Evolutionary conservation across 2,329 filamentous ascomycete species (phyloP).

Genomic region (Curvularia lunata): DNA sequence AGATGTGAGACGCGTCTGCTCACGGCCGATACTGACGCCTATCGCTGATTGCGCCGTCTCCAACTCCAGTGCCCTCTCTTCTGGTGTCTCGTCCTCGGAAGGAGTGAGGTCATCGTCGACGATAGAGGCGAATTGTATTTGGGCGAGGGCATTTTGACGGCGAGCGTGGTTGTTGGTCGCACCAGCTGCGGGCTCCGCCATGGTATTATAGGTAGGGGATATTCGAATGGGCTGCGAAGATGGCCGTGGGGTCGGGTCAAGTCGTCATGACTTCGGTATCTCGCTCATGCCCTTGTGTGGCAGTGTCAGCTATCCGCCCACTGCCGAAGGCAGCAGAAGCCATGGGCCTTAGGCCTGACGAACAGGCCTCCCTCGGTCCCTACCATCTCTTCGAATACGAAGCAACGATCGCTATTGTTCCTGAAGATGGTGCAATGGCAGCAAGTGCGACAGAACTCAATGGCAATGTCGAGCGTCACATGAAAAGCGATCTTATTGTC

Average conservation of each 20-base stretch:
- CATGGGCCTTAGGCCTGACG: conserved; percentile 13
- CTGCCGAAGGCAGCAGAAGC: conserved; percentile 26
- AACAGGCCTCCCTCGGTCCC: conserved; percentile 11
- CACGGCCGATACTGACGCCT: conserved; percentile 64
- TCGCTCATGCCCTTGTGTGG: conserved; percentile 30
- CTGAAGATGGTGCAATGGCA: conserved; percentile 16
- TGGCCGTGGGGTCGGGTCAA: conserved; percentile 20
- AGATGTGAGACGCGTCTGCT: conserved; percentile 63
- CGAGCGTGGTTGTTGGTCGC: conserved; percentile 14
- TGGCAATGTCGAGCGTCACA: conserved; percentile 6
- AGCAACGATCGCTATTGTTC: conserved; percentile 10
- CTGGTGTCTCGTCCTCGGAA: conserved; percentile 52
- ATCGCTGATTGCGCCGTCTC: conserved; percentile 57
- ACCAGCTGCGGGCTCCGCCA: conserved; percentile 27
- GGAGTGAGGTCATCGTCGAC: conserved; percentile 51
- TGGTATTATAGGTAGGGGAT: conserved; percentile 18
- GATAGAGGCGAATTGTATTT: conserved; percentile 51
- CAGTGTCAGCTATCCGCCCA: conserved; percentile 35
- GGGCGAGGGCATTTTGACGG: conserved; percentile 49
- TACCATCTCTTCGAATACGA: background rate
- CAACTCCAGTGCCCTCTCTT: conserved; percentile 38
- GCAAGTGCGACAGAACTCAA: conserved; percentile 17
- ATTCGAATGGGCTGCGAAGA: conserved; percentile 9
- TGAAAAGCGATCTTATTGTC: conserved; percentile 6
- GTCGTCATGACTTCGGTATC: conserved; percentile 24